Percentiles rank a stretch among this genome's conserved stretches.
Evolutionary conservation across 495 filamentous ascomycete genomes (phyloP).

Genomic region (Aspergillus sclerotiicarbonarius): DNA sequence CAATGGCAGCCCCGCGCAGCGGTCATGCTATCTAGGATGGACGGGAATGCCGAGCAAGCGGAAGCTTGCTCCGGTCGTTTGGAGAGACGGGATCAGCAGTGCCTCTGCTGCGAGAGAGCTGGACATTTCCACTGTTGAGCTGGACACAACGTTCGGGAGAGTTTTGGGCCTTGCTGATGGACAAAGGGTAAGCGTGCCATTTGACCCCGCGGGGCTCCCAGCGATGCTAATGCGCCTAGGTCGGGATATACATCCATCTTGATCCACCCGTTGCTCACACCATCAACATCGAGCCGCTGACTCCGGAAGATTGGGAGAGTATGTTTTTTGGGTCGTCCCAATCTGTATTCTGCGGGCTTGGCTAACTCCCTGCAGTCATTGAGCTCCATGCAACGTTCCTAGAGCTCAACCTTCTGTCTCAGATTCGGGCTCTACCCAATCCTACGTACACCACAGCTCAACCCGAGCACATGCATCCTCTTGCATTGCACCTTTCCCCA

Average conservation of each 20-base stretch:
- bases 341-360: not conserved
- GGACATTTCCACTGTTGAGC: slow-evolving; percentile 73
- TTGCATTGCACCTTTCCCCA: slow-evolving; percentile 89
- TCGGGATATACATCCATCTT: slow-evolving; percentile 70
- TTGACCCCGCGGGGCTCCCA: not conserved
- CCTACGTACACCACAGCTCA: slow-evolving; percentile 59
- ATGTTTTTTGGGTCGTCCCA: slow-evolving; percentile 23
- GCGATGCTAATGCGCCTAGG: slow-evolving; percentile 41
- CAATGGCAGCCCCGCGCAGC: slow-evolving; percentile 49
- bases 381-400: slow-evolving; percentile 93
- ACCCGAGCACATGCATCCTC: slow-evolving; percentile 62
- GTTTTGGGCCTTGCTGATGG: slow-evolving; percentile 79
- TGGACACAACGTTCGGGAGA: slow-evolving; percentile 86
- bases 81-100: slow-evolving; percentile 66
- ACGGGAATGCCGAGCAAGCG: slow-evolving; percentile 94
- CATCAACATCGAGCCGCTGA: slow-evolving; percentile 93
- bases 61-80: slow-evolving; percentile 67
- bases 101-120: slow-evolving; percentile 61
- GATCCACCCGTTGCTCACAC: slow-evolving; percentile 89
- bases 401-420: slow-evolving; percentile 87
- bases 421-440: slow-evolving; percentile 90
- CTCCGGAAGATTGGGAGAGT: slow-evolving; percentile 92
- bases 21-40: slow-evolving; percentile 86
- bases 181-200: slow-evolving; percentile 64
- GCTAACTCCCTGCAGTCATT: slow-evolving; percentile 59